A percentile compares a stretch with the other conserved stretches of the same genome.
phyloP scores from a whole-genome alignment of 2,329 filamentous ascomycete species.

The Fusarium sterilihyphosum region DNA sequence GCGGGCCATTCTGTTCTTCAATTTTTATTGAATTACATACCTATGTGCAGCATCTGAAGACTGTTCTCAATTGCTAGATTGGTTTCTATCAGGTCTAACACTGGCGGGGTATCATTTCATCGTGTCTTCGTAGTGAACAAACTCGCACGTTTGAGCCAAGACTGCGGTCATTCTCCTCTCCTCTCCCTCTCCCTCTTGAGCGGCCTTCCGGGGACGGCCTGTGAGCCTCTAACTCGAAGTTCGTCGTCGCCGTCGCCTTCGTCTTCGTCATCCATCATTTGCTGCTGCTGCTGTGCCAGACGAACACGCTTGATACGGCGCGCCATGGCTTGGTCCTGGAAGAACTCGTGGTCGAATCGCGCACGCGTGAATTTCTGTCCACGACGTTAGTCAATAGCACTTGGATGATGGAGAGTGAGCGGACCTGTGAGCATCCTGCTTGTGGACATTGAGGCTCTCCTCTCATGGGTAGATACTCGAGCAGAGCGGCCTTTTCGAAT shows the following conservation, averaged over 20 bases:
- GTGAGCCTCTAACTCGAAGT: constrained; percentile 39
- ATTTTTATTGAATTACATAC: neutral
- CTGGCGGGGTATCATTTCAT: constrained; percentile 37
- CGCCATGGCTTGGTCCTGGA: constrained; percentile 64
- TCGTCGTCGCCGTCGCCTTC: constrained; percentile 39
- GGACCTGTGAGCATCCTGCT: constrained; percentile 69
- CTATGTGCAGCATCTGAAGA: neutral
- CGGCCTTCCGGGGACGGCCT: constrained; percentile 30
- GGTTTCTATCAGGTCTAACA: neutral
- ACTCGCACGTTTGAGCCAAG: neutral
- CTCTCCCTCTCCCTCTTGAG: constrained; percentile 43
- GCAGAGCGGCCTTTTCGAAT: constrained; percentile 73
- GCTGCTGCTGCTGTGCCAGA: constrained; percentile 54
- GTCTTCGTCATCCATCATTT: constrained; percentile 49
- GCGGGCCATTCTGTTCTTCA: neutral
- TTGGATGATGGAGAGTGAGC: constrained; percentile 9
- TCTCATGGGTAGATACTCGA: constrained; percentile 60
- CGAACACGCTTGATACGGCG: constrained; percentile 67
- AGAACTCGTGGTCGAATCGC: constrained; percentile 59
- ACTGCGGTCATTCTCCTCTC: neutral
- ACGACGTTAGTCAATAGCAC: neutral
- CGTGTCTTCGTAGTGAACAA: constrained; percentile 20
- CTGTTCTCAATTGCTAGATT: neutral
- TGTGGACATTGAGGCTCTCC: constrained; percentile 68
- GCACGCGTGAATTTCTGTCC: constrained; percentile 57